Evolutionary conservation across 1,139 yeast species (phyloP), one percentile per base, ranked within the genome.

Genomic region (Taphrina confusa): DNA sequence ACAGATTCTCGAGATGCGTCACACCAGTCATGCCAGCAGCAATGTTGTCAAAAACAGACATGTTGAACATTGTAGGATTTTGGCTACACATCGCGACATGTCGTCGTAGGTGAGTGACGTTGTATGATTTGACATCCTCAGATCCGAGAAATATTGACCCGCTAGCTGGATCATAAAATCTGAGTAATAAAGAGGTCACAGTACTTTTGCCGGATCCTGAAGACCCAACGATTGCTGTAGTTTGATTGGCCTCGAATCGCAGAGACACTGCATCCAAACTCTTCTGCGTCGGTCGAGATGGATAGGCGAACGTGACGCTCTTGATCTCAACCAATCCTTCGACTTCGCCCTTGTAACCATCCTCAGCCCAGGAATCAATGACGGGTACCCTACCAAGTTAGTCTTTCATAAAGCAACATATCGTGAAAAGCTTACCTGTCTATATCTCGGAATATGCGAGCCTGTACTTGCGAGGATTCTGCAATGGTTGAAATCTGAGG

Each of bases 191-290:
- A 1, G 79, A 75, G 0, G 80, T 70, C 2, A 87, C 68, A 0
- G 95, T 87, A 0, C 92, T 84, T 71, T 88, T 88, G 0, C 96
- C 96, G 20, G 84, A 79, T 0, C 96, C 96, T 4, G 95, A 85
- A 61, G 78, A 82, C 1, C 95, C 96, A 11, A 83, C 80, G 2
- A 88, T 71, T 0, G 86, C 90, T 39, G 85, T 75, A 0, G 80
- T 76, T 63, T 81, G 79, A 39, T 80, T 78, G 16, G 73, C 70
- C 1, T 67, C 59, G 1, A 88, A 69, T 0, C 63, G 60, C 49
- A 87, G 75, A 39, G 80, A 75, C 67, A 90, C 78, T 9, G 81
- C 80, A 22, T 82, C 73, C 69, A 90, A 84, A 18, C 91, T 83
- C 23, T 28, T 34, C 22, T 36, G 37, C 4, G 47, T 12, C 2